Base-by-base conservation (phyloP, 148 eudicot genomes). In the Amaranthus palmeri region DNA sequence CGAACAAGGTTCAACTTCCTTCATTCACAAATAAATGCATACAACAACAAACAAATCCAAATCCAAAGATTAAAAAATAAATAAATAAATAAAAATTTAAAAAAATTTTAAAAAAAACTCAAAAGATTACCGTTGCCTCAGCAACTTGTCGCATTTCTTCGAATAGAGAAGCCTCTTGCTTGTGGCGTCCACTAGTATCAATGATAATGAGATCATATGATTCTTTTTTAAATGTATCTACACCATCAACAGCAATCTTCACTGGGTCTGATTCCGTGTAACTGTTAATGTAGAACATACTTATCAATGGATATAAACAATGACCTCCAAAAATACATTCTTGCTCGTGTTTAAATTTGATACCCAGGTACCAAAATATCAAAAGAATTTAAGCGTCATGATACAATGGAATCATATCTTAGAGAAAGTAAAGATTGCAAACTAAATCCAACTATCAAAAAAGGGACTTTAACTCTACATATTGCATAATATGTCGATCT, bases 61-160 rank as follows among this genome's bases (percentile, higher is more conserved):
- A 25, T 25, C 36, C 36, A 25, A 25, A 25, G 36, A n/a, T n/a
- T n/a, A n/a, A n/a, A n/a, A n/a, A n/a, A n/a, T n/a, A n/a, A n/a
- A n/a, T n/a, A n/a, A n/a, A n/a, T n/a, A n/a, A n/a, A n/a, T n/a
- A n/a, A n/a, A n/a, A n/a, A n/a, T n/a, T n/a, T n/a, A n/a, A n/a
- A n/a, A n/a, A n/a, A n/a, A 25, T 25, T 25, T 25, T 25, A 25
- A 25, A 25, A 46, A 17, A 50, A 17, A 65, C 10, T 52, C 64
- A 15, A 49, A 63, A 13, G 58, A 54, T 77, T 81, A 92, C 97
- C 81, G 95, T 87, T 55, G 97, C 96, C 82, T 90, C 99, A 57
- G 93, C 78, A 78, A 95, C 97, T 92, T 95, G 99, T 56, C 99
- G 96, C 99, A 95, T 95, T 74, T 95, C 99, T 79, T 95, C 99